Base-by-base conservation (phyloP, 805 yeast genomes). In the Schwanniomyces occidentalis region DNA sequence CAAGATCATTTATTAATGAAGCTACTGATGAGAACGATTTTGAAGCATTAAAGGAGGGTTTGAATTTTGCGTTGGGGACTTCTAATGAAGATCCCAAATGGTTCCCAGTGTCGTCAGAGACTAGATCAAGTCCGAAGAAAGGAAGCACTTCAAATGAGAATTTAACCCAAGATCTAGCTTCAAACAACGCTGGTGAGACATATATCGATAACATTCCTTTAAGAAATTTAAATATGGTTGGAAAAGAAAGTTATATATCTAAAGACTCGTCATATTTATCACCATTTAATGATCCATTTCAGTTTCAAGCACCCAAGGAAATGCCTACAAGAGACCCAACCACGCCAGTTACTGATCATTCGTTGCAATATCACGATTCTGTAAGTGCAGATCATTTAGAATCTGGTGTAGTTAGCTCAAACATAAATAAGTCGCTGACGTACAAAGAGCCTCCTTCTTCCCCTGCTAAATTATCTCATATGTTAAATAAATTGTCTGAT, bases 51-150 rank as follows among this genome's bases (percentile, higher is more conserved):
- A 49, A 48, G 31, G 61, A 61, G 37, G 67, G 69, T 1, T 42
- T 63, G 8, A 49, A 48, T 20, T 54, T 56, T 37, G 70, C 69
- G 4, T 46, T 63, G n/a, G 69, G 69, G 5, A 43, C 52, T 3
- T 33, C 44, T 9, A 45, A 45, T 5, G 39, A 45, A 5, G 48
- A 32, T 6, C 48, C 57, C 8, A 49, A 55, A 26, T 62, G 69
- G 69, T 52, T 62, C 24, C 68, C 68, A 3, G 41, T 41, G 2
- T n/a, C n/a, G 9, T 8, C 9, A 9, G 22, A 20, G 22, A 20
- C 9, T 9, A 8, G 17, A 9, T 16, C 6, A 20, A 25, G 9
- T 15, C 24, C 6, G 32, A 30, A 4, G 18, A 27, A 25, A n/a
- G n/a, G n/a, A n/a, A n/a, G n/a, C n/a, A n/a, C 16, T 25, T 17